Evolutionary conservation across 2,329 filamentous ascomycete species (phyloP).

Genomic region (Monascus ruber): DNA sequence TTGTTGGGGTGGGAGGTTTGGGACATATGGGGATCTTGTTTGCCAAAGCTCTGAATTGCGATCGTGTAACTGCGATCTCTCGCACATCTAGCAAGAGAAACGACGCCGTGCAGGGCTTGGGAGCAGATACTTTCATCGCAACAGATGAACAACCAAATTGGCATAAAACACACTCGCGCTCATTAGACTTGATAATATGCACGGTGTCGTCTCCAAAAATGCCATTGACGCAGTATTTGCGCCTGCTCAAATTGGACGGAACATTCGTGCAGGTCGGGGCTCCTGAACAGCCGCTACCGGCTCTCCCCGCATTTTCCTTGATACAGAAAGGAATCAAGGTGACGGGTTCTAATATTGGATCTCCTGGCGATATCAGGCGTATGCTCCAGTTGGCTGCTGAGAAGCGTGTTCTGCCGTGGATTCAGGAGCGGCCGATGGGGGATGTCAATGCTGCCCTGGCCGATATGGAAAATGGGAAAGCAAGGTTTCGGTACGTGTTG

Average conservation of each 20-base stretch:
- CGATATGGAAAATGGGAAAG: conserved; percentile 36
- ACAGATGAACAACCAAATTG: conserved; percentile 47
- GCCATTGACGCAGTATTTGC: conserved; percentile 52
- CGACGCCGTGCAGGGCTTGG: conserved; percentile 41
- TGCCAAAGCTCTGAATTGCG: conserved; percentile 58
- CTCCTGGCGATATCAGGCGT: conserved; percentile 29
- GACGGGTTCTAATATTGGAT: conserved; percentile 37
- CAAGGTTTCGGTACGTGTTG: conserved; percentile 37
- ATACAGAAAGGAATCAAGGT: conserved; percentile 46
- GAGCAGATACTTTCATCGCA: conserved; percentile 45
- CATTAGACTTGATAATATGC: conserved; percentile 45
- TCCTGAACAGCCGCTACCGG: conserved; percentile 47
- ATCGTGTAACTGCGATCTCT: conserved; percentile 48
- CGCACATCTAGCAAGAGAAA: conserved; percentile 38
- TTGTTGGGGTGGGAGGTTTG: conserved; percentile 62
- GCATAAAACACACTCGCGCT: conserved; percentile 36
- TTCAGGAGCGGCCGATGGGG: conserved; percentile 29
- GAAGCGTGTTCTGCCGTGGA: conserved; percentile 33
- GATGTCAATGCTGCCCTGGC: conserved; percentile 32
- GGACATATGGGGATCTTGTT: conserved; percentile 64
- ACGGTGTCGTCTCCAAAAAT: conserved; percentile 50
- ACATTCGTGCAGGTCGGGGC: conserved; percentile 56
- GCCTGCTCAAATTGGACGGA: conserved; percentile 48
- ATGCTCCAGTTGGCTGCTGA: conserved; percentile 35
- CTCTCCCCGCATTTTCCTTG: conserved; percentile 46